Base-by-base conservation (phyloP, 2,329 filamentous ascomycete species). In the Thelonectria blattea region DNA sequence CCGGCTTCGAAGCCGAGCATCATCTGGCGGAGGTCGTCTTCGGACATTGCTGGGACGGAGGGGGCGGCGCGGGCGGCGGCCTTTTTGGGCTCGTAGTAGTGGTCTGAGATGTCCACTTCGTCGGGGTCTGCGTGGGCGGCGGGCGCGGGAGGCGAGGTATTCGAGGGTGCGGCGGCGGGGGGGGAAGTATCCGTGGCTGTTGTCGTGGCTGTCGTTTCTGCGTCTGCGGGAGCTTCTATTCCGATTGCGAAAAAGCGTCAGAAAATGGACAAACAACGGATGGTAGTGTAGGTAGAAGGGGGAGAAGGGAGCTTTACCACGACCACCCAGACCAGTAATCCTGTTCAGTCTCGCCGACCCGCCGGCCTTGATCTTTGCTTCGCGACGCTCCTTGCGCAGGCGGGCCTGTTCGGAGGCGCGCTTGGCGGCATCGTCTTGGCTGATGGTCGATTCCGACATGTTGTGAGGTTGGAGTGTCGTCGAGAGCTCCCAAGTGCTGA, bases 101-200 rank as follows among this genome's bases (percentile, higher is more conserved):
- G 89, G 65, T 89, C 78, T n/a, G 89, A 91, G 67, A 94, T 92
- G 73, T 93, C 91, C 64, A 92, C 84, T 74, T 93, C 91, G 5
- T 88, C 90, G 6, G 91, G 91, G 69, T 91, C 89, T 58, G 82
- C 86, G 68, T 83, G 77, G 27, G 74, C 72, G 20, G 74, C 65
- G 27, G 71, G 52, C 8, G 72, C 43, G 41, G 70, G 24, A 2
- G 47, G 7, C 3, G 47, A 4, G 27, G 47, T 15, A n/a, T 32
- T 24, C 3, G 46, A n/a, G 42, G 76, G 68, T 15, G 74, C 58
- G 43, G 71, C 67, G 24, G 73, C 69, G 49, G 75, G 60, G 41
- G 75, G 69, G 52, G 75, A 59, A 42, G 70, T 17, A 14, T 49
- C 73, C 61, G 78, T 75, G 24, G 74, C 67, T 24, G 75, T 66